A percentile compares a stretch with the other conserved stretches of the same genome.
phyloP scores from a whole-genome alignment of 2,329 filamentous ascomycete species.

The Aspergillus fijiensis region DNA sequence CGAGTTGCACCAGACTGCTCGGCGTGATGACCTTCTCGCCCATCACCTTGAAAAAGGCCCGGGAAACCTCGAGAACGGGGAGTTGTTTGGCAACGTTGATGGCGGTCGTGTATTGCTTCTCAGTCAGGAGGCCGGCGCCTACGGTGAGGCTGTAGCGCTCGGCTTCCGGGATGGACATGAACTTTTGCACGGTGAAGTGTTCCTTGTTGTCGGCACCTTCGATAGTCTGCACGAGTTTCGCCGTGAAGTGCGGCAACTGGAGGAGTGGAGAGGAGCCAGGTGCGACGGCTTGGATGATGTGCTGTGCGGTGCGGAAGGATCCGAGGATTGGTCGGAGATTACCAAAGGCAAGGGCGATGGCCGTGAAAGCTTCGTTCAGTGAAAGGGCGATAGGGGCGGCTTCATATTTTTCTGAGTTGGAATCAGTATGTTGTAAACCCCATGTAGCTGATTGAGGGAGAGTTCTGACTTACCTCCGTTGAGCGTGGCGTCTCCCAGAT shows the following conservation, averaged over 20 bases:
- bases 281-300: slow-evolving; percentile 83
- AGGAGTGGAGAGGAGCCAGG: slow-evolving; percentile 83
- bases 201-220: slow-evolving; percentile 64
- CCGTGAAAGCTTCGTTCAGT: slow-evolving; percentile 81
- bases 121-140: slow-evolving; percentile 67
- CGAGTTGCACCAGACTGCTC: slow-evolving; percentile 85
- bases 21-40: slow-evolving; percentile 92
- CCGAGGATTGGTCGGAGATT: slow-evolving; percentile 78
- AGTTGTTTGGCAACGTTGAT: slow-evolving; percentile 78
- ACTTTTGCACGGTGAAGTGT: slow-evolving; percentile 78
- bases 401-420: slow-evolving; percentile 70
- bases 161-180: slow-evolving; percentile 78
- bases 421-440: slow-evolving; percentile 17
- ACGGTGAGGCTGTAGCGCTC: slow-evolving; percentile 71
- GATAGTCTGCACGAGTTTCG: slow-evolving; percentile 50
- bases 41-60: slow-evolving; percentile 97
- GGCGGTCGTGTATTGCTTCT: slow-evolving; percentile 73
- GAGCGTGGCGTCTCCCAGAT: slow-evolving; percentile 74
- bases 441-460: neutral
- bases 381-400: slow-evolving; percentile 82
- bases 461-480: slow-evolving; percentile 56
- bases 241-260: slow-evolving; percentile 84
- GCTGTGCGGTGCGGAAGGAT: slow-evolving; percentile 79
- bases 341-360: slow-evolving; percentile 84
- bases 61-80: slow-evolving; percentile 79